phyloP scores from a whole-genome alignment of 208 protist genomes.

The Acanthamoeba healyi region DNA sequence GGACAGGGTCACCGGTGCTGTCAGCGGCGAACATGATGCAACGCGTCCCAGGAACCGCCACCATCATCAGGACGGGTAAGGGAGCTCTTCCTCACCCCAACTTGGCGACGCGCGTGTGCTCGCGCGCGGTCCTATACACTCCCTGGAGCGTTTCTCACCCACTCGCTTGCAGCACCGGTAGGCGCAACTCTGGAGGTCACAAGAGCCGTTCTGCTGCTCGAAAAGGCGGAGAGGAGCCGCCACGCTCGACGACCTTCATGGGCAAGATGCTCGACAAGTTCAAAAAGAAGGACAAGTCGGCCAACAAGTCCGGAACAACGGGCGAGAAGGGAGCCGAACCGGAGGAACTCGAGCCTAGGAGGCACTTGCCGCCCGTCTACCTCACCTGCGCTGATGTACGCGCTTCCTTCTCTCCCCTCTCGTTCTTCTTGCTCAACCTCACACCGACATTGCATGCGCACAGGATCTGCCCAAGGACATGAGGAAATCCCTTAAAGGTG shows the following conservation, averaged over 20 bases:
- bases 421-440: not conserved
- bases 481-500: slow-evolving; percentile 65
- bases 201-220: slow-evolving; percentile 15
- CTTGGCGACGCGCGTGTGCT: not conserved
- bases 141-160: too few species aligned
- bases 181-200: not conserved
- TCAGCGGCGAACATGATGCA: not conserved
- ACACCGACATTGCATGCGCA: not conserved
- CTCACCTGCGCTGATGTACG: slow-evolving; percentile 48
- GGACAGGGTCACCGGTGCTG: not conserved
- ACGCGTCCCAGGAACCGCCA: not conserved
- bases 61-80: not conserved
- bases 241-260: slow-evolving; percentile 62
- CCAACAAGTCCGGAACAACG: not conserved
- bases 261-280: slow-evolving; percentile 54
- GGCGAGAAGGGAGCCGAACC: slow-evolving; percentile 8
- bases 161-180: not conserved
- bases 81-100: not conserved
- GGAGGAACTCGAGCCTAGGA: not conserved
- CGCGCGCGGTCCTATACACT: not conserved
- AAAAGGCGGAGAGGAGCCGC: slow-evolving; percentile 67
- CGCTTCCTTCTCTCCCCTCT: too few species aligned
- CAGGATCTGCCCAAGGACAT: slow-evolving; percentile 63
- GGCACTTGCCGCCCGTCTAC: slow-evolving; percentile 26
- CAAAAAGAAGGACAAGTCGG: slow-evolving; percentile 60